These are phyloP conservation scores for Penicilliopsis zonata DNA, from an alignment of 495 filamentous ascomycete genomes.

Conservation along the genomic window DNA sequence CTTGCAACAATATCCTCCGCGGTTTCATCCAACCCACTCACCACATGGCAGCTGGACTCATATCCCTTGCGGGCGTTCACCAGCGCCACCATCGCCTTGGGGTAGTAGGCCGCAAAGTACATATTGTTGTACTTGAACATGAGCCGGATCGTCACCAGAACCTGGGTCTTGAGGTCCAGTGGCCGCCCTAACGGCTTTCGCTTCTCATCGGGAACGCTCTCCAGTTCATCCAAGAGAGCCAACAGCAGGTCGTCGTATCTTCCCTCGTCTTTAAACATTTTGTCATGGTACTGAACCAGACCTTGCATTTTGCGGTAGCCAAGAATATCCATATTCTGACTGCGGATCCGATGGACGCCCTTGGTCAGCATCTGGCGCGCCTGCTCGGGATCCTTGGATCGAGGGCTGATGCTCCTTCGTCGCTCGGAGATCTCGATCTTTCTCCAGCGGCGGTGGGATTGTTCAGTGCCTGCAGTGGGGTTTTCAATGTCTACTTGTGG, in stretches of 20 bases:
- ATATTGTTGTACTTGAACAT: conserved; percentile 56
- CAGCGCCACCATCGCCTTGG: conserved; percentile 52
- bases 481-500: background rate
- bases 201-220: conserved; percentile 31
- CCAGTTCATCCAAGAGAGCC: conserved; percentile 65
- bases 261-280: conserved; percentile 40
- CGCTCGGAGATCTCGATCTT: conserved; percentile 9
- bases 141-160: conserved; percentile 66
- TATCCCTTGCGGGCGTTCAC: conserved; percentile 50
- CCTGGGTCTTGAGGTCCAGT: conserved; percentile 72
- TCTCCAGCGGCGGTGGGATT: conserved; percentile 11
- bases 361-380: conserved; percentile 54
- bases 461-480: conserved; percentile 1
- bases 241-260: conserved; percentile 63
- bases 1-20: conserved; percentile 38
- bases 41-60: conserved; percentile 40
- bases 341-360: conserved; percentile 61
- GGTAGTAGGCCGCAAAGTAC: conserved; percentile 51
- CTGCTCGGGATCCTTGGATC: conserved; percentile 34
- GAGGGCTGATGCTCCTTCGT: conserved; percentile 23
- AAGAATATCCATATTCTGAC: conserved; percentile 65
- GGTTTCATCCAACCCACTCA: conserved; percentile 45
- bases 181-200: conserved; percentile 34
- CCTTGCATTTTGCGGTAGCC: conserved; percentile 81
- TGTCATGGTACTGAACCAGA: conserved; percentile 56